Evolutionary conservation across 2,329 filamentous ascomycete genomes (phyloP), one percentile per base, ranked within the genome.

Genomic region (Talaromyces sp.): DNA sequence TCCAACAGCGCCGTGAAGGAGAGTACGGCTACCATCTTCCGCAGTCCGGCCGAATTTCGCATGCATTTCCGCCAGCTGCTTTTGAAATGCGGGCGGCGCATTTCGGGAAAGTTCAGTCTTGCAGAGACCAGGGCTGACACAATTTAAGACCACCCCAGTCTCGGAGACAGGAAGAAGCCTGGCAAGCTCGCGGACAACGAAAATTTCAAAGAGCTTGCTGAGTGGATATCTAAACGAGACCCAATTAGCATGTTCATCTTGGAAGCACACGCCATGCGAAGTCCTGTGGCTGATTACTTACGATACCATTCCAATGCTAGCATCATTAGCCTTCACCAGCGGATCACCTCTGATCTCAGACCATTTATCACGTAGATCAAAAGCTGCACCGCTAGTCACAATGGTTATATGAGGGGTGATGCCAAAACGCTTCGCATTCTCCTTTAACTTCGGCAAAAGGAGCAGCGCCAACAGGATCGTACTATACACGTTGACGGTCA

Each of bases 141-240:
- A 66, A 52, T 74, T 75, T n/a, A 77, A 58, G 33, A 76, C 69
- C 8, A 77, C 69, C 31, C 69, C 66, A 55, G 65, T 52, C 66
- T 69, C 31, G 65, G 67, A 40, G 63, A 71, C 68, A 4, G 69
- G 66, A 11, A 67, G 12, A 14, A 60, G 16, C 14, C 56, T 65
- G 3, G 70, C 74, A 2, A 76, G 67, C 54, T 71, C 67, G 18
- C 72, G 72, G 33, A 75, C 61, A 7, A 67, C 60, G 33, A 74
- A 65, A 18, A 74, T 68, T 55, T 74, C 72, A 59, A 77, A 65
- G 18, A 77, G 67, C 66, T 76, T 77, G 23, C 73, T 74, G 28
- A 75, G 65, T 31, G 71, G 70, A 58, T 77, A 77, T 54, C 70
- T 68, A 37, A 2, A 37, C 11, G 16, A 25, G 3, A 3, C n/a